phyloP scores from a whole-genome alignment of 2,329 filamentous ascomycete species.

The Fusarium pininemorale region DNA sequence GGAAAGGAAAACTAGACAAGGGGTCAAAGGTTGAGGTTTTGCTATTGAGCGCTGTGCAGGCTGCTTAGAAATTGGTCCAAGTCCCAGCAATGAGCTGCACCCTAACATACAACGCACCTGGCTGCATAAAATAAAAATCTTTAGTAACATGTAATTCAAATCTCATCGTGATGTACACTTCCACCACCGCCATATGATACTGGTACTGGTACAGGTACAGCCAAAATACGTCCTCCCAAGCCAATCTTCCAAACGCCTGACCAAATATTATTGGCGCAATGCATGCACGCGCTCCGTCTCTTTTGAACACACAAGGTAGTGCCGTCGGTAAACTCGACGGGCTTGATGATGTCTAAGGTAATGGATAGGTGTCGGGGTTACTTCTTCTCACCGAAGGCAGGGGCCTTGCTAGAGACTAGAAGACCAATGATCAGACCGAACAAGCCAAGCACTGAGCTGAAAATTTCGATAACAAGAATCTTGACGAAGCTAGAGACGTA shows the following conservation, averaged over 20 bases:
- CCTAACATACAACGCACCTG: conserved; percentile 32
- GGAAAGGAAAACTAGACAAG: conserved; percentile 70
- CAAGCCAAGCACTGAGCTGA: conserved; percentile 95
- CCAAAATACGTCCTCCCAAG: conserved; percentile 45
- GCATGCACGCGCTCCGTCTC: conserved; percentile 43
- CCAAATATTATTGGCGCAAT: conserved; percentile 51
- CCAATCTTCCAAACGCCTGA: conserved; percentile 54
- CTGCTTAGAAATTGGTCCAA: conserved; percentile 6
- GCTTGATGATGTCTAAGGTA: conserved; percentile 28
- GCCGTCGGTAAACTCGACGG: conserved; percentile 16
- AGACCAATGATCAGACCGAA: conserved; percentile 97
- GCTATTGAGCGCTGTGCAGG: conserved; percentile 70
- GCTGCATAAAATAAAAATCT: conserved; percentile 29
- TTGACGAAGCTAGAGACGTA: conserved; percentile 81
- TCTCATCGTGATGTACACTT: conserved; percentile 48
- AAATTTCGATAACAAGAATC: conserved; percentile 98
- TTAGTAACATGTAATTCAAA: conserved; percentile 41
- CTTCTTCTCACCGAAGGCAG: conserved; percentile 68
- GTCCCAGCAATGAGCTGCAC: conserved; percentile 22
- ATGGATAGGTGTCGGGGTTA: conserved; percentile 15
- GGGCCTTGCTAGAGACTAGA: conserved; percentile 84
- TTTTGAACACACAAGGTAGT: conserved; percentile 36
- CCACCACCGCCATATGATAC: conserved; percentile 44
- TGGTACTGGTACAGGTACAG: conserved; percentile 50
- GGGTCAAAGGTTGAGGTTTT: conserved; percentile 80